Evolutionary conservation across 192 early-diverging fungal species (phyloP).

Genomic region (Podila minutissima): DNA sequence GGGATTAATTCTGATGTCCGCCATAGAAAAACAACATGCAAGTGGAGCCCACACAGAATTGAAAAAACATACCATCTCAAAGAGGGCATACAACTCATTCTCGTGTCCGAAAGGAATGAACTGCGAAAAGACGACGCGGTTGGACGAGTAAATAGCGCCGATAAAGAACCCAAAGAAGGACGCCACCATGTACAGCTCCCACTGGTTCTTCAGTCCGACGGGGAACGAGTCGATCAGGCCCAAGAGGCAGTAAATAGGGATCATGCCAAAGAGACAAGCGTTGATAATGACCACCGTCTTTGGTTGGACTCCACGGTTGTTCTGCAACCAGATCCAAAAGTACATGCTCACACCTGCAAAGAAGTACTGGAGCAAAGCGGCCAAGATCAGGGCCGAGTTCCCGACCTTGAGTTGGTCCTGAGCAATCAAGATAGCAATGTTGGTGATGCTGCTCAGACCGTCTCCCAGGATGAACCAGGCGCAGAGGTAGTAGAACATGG

Average conservation of each 20-base stretch:
- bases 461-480: slow-evolving; percentile 79
- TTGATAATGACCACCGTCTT: slow-evolving; percentile 64
- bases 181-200: slow-evolving; percentile 68
- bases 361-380: slow-evolving; percentile 65
- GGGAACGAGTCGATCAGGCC: slow-evolving; percentile 56
- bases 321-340: slow-evolving; percentile 66
- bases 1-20: background rate
- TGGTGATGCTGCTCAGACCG: slow-evolving; percentile 61
- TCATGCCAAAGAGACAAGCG: slow-evolving; percentile 53
- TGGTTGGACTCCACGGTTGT: slow-evolving; percentile 54
- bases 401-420: slow-evolving; percentile 58
- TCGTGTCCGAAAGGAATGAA: slow-evolving; percentile 74
- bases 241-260: slow-evolving; percentile 70
- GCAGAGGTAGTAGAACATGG: slow-evolving; percentile 69
- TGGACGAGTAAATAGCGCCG: slow-evolving; percentile 64
- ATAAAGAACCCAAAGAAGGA: slow-evolving; percentile 70
- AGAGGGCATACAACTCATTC: slow-evolving; percentile 74
- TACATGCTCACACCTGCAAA: slow-evolving; percentile 61
- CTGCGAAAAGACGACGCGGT: slow-evolving; percentile 70
- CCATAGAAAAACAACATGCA: background rate
- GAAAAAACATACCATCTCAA: slow-evolving; percentile 56
- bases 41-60: background rate
- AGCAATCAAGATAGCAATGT: slow-evolving; percentile 63
- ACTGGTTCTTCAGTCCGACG: slow-evolving; percentile 60
- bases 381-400: slow-evolving; percentile 55